These are phyloP conservation scores for Chlorella variabilis DNA, from an alignment of 163 green algal species.

Conservation along the genomic window DNA sequence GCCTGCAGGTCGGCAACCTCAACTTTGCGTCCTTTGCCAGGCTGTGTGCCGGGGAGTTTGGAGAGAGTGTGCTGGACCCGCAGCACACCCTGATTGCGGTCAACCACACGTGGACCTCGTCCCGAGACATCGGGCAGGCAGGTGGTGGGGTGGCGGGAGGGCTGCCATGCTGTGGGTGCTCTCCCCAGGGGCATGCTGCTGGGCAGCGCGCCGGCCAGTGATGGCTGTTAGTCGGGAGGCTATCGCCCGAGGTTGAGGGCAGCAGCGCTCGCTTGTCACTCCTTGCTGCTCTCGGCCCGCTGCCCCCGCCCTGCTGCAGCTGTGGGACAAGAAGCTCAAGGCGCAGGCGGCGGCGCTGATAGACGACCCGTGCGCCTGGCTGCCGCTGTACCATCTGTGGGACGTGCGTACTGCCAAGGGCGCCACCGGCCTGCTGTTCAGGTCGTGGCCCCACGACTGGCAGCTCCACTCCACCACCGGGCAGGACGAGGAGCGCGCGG, in stretches of 20 bases:
- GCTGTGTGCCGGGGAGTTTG: conserved; percentile 54
- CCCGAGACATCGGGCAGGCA: conserved; percentile 50
- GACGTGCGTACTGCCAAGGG: conserved; percentile 49
- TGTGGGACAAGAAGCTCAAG: conserved; percentile 50
- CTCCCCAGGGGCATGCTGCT: too few relatives aligned
- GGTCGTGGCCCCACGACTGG: conserved; percentile 42
- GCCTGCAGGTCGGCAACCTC: conserved; percentile 33
- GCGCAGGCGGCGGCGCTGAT: conserved; percentile 36
- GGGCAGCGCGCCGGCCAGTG: too few relatives aligned
- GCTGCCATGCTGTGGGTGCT: background rate
- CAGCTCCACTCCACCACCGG: conserved; percentile 25
- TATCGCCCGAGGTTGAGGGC: too few relatives aligned
- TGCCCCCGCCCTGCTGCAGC: conserved; percentile 9
- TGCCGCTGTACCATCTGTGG: conserved; percentile 42
- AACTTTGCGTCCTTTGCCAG: conserved; percentile 51
- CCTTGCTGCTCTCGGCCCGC: too few relatives aligned
- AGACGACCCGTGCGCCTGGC: conserved; percentile 34
- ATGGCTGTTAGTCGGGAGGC: too few relatives aligned
- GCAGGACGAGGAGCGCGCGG: background rate
- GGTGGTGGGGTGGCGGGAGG: background rate
- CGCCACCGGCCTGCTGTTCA: conserved; percentile 44
- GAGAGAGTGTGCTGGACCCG: conserved; percentile 33
- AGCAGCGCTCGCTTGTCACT: too few relatives aligned
- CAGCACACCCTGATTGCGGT: conserved; percentile 46
- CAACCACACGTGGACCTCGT: conserved; percentile 49